Evolutionary conservation across 169 alveolate species (phyloP), one percentile per base, ranked within the genome.

Genomic region (Cryptosporidium xiaoi): DNA sequence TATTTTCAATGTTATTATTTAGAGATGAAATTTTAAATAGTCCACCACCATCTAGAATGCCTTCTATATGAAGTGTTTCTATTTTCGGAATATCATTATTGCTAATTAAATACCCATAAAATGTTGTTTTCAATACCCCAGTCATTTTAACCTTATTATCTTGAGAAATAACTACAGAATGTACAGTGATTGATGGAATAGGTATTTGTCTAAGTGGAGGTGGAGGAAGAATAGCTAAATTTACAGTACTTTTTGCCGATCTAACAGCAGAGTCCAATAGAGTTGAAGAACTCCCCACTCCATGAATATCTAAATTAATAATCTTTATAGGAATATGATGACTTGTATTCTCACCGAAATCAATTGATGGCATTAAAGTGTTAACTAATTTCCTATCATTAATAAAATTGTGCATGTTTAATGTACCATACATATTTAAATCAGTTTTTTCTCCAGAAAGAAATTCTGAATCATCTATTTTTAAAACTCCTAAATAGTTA

Each of bases 151-250:
- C 71, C 29, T 40, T 40, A 40, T 56, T 36, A 20, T 77, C 64
- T 24, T 46, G 65, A 29, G 71, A 58, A 5, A 77, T 62, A 62
- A 48, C 64, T 2, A 77, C 15, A 16, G 87, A 77, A 15, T 77
- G 51, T 13, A 77, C 51, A 8, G 51, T 15, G 24, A 77, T 44
- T 6, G 51, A 58, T 18, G 87, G 87, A 0, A 24, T 60, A 44
- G 87, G 87, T 50, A 77, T 62, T 40, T 77, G 87, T 31, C 87
- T 77, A 10, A 77, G 53, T 34, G 87, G 87, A 5, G 69, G 87
- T 2, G 87, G 87, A 1, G 87, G 87, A 8, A 77, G 65, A 16
- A 77, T 34, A 29, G 87, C 87, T 6, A 77, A 34, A 24, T 77
- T 77, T 44, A 77, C 12, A 44, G 20, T 77, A 12, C 77, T 60